These are phyloP conservation scores for Dothistroma septosporum DNA, from an alignment of 2,329 filamentous ascomycete genomes.

Conservation along the genomic window DNA sequence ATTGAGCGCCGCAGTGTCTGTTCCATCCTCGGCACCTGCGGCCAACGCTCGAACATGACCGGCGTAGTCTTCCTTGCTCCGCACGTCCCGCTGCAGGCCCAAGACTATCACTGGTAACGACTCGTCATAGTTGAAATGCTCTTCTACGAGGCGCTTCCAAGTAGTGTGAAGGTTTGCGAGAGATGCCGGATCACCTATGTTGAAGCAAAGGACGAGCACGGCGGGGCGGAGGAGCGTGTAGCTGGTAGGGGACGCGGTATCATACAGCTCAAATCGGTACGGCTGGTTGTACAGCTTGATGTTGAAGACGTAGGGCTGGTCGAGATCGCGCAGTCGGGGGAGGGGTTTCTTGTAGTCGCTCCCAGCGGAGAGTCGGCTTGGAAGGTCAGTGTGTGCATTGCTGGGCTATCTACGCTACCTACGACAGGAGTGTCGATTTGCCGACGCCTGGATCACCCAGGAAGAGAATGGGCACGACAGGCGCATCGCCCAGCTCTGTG, in stretches of 20 bases:
- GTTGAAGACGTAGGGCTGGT: conserved; percentile 58
- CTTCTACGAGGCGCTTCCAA: conserved; percentile 45
- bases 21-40: conserved; percentile 21
- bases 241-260: conserved; percentile 54
- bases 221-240: conserved; percentile 53
- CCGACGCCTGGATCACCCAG: conserved; percentile 58
- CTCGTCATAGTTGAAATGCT: conserved; percentile 52
- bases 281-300: conserved; percentile 54
- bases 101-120: conserved; percentile 56
- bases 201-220: conserved; percentile 57
- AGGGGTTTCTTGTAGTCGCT: conserved; percentile 32
- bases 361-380: conserved; percentile 31
- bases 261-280: conserved; percentile 54
- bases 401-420: conserved; percentile 29
- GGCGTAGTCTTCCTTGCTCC: conserved; percentile 43
- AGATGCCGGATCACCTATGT: conserved; percentile 52
- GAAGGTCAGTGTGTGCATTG: conserved; percentile 2
- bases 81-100: conserved; percentile 56
- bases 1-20: conserved; percentile 31
- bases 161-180: conserved; percentile 45
- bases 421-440: conserved; percentile 62
- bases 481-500: conserved; percentile 21
- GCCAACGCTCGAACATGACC: conserved; percentile 22
- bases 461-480: conserved; percentile 50
- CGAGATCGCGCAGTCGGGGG: conserved; percentile 48